Evolutionary conservation across 2,329 filamentous ascomycete species (phyloP), one percentile per base, ranked within the genome.

Genomic region (Apiospora arundinis): DNA sequence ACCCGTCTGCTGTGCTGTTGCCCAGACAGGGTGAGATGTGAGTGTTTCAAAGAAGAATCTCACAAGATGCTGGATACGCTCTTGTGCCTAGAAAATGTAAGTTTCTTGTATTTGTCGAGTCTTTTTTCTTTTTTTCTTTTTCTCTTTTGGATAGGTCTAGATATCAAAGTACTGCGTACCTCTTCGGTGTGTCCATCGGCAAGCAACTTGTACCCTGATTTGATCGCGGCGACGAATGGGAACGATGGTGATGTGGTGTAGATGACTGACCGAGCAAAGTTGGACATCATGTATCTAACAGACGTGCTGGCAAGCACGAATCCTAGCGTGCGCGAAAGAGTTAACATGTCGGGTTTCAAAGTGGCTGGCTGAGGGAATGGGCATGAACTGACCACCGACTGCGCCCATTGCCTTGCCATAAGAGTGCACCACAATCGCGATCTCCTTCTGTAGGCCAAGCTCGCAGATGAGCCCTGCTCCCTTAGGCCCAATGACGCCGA

Each of bases 341-440:
- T n/a, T 68, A n/a, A 45, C 67, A 73, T 68, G 73, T 71, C 46
- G 46, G 46, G 21, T 23, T 48, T 21, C 21, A 6, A n/a, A 48
- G 18, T n/a, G n/a, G n/a, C n/a, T 21, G 18, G 16, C 3, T 32
- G 4, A 32, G 23, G 25, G 52, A 63, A 28, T 16, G 25, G 32
- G 25, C 52, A 32, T 63, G 12, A 11, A 32, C 69, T 40, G 72
- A 76, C 76, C 76, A 45, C 83, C 83, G 56, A 76, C 78, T 21
- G 77, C 77, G 0, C 81, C 86, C 37, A 90, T 73, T 0, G 86
- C 86, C 75, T 90, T 90, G 16, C 86, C 84, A 78, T 84, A 89
- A 0, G 85, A 25, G 23, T 49, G 48, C 48, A 49, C 23, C n/a
- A 25, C n/a, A 25, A 49, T 82, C 48, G 87, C 86, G 74, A 87